Evolutionary conservation across 768 basidiomycete species (phyloP).

Genomic region (Amanita fuliginea): DNA sequence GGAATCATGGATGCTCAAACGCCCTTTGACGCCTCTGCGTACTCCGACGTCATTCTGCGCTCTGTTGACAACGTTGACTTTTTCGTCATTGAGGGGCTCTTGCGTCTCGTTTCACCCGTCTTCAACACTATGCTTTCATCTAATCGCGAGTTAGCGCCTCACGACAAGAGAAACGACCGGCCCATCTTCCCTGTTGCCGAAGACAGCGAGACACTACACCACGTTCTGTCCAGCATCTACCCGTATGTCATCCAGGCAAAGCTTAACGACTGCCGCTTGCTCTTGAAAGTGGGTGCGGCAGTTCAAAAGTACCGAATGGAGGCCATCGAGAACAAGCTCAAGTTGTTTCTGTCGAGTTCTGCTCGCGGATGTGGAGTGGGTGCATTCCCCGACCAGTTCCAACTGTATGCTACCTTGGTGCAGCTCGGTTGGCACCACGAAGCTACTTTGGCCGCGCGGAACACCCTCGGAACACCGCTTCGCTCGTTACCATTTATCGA

Average conservation of each 20-base stretch:
- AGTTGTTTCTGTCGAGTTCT: neutral
- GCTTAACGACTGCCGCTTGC: neutral
- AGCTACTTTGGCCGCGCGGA: neutral
- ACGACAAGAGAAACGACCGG: neutral
- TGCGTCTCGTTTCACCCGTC: constrained; percentile 20
- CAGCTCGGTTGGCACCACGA: neutral
- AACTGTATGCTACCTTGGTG: neutral
- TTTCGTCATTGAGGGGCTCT: constrained; percentile 15
- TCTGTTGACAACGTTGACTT: constrained; percentile 21
- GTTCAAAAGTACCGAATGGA: constrained; percentile 1
- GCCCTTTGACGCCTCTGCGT: constrained; percentile 3
- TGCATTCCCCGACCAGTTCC: neutral
- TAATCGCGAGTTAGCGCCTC: constrained; percentile 8
- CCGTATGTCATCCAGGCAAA: neutral
- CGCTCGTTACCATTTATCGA: neutral
- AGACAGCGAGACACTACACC: constrained; percentile 6
- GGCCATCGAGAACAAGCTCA: neutral
- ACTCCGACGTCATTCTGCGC: constrained; percentile 15
- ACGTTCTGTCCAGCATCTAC: constrained; percentile 6
- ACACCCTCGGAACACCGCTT: neutral
- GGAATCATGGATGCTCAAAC: neutral
- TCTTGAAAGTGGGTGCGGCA: constrained; percentile 1
- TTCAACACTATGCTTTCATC: constrained; percentile 19
- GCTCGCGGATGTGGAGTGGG: neutral
- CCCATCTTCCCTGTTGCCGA: constrained; percentile 9